Evolutionary conservation across 2,329 filamentous ascomycete species (phyloP), one percentile per base, ranked within the genome.

Genomic region (Tolypocladium guangdongense): DNA sequence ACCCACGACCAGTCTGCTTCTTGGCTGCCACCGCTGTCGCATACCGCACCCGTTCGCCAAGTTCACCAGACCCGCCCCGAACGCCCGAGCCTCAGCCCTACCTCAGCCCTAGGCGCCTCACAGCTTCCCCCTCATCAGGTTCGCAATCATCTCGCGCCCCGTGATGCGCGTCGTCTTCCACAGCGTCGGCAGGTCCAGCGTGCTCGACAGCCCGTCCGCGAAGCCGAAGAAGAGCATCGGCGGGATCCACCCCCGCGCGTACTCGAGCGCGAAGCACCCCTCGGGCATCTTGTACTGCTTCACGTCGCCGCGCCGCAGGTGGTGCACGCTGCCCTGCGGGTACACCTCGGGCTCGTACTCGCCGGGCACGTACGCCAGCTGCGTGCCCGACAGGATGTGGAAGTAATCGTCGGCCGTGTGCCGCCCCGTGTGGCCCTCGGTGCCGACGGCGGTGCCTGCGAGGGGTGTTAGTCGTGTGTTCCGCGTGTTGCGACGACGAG

Each of bases 341-440:
- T 90, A 92, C 57, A 87, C 71, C 70, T 89, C 86, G 36, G 84
- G 74, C 66, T 80, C 76, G 69, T 82, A 88, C 58, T 75, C 66
- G 59, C 86, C 86, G 2, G 84, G 81, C 5, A 81, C 77, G 75
- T 90, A 91, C 59, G 89, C 87, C 62, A 82, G 77, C 72, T 95
- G 84, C 62, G 84, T 82, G 62, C 90, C 90, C 36, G 76, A 76
- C 35, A 96, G 78, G 76, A 96, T 95, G 77, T 91, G 82, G 78
- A 96, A 96, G 78, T 93, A 96, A 76, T 96, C 90, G 72, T 95
- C 88, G 18, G 90, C 90, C 14, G 89, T 92, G 78, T 95, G 90
- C 50, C 90, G 87, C 58, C 90, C 90, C 1, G 83, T 82, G 77
- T 95, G 90, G 57, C 90, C 90, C 71, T 95, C 90, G 14, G 90